phyloP scores from a whole-genome alignment of 768 basidiomycete species.

The Rhodotorula paludigena region DNA sequence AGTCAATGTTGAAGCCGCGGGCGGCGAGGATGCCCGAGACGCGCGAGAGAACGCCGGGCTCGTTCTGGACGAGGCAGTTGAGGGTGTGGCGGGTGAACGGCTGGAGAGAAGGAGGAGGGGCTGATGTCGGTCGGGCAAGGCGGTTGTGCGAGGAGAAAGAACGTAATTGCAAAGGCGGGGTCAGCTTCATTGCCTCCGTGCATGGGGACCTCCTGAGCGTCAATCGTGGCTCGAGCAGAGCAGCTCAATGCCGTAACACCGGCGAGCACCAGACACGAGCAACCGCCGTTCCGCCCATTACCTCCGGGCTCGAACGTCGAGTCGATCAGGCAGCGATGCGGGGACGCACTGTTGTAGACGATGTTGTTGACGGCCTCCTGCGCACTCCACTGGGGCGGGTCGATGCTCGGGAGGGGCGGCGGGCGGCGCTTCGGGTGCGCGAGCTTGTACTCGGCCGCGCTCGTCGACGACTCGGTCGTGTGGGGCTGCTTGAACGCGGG shows the following conservation, averaged over 20 bases:
- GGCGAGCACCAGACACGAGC: too few species aligned
- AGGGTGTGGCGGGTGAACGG: constrained; percentile 60
- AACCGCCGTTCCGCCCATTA: too few species aligned
- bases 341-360: constrained; percentile 62
- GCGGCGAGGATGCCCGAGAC: constrained; percentile 96
- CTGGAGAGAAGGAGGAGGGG: constrained; percentile 38
- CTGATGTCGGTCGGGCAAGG: constrained; percentile 11
- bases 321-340: accelerated
- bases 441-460: constrained; percentile 86
- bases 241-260: too few species aligned
- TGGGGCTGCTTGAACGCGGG: constrained; percentile 6
- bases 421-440: constrained; percentile 61
- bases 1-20: constrained; percentile 97
- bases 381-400: constrained; percentile 75
- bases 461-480: constrained; percentile 53
- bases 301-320: constrained; percentile 52
- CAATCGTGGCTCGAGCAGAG: too few species aligned
- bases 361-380: constrained; percentile 98
- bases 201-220: too few species aligned
- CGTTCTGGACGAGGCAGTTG: constrained; percentile 98
- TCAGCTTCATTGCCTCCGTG: constrained; percentile 51
- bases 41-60: constrained; percentile 96
- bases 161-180: background rate
- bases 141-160: too few species aligned
- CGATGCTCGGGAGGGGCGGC: constrained; percentile 77